A percentile compares a stretch with the other conserved stretches of the same genome.
Evolutionary conservation across 2,329 filamentous ascomycete species (phyloP).

Genomic region (Alternaria brassicae): DNA sequence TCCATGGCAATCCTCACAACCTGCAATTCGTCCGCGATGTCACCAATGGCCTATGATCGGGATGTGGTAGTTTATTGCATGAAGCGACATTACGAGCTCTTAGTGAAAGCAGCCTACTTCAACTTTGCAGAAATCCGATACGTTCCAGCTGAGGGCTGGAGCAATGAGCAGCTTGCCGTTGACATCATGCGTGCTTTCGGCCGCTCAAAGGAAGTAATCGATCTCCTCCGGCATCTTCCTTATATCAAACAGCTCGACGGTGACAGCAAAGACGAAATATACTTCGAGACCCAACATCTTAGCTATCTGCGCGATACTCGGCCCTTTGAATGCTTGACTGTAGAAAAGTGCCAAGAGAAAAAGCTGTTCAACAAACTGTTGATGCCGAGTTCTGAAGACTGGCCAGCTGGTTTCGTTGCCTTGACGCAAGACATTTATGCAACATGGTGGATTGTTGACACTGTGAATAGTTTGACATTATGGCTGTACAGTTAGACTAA

Average conservation of each 20-base stretch:
- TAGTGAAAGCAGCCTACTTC: conserved; percentile 12
- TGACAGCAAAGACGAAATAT: conserved; percentile 7
- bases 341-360: conserved; percentile 6
- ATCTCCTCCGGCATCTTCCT: conserved; percentile 17
- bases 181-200: conserved; percentile 10
- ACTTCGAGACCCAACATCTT: conserved; percentile 5
- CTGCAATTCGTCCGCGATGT: not conserved
- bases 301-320: conserved; percentile 11
- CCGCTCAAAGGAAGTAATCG: conserved; percentile 15
- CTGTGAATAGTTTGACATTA: conserved; percentile 8
- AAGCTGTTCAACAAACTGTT: not conserved
- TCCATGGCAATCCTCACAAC: not conserved
- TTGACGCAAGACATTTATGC: conserved; percentile 9
- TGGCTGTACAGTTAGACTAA: not conserved
- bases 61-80: conserved; percentile 14
- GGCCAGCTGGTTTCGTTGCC: conserved; percentile 7
- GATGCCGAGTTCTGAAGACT: conserved; percentile 5
- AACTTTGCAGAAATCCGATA: conserved; percentile 4
- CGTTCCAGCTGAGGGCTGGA: conserved; percentile 15
- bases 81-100: conserved; percentile 11
- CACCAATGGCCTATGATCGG: conserved; percentile 10
- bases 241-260: conserved; percentile 4
- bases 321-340: conserved; percentile 2
- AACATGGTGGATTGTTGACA: conserved; percentile 10
- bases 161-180: conserved; percentile 14